Conservation (phyloP, 805 yeast genomes). For the Candida palmyrensis region DNA sequence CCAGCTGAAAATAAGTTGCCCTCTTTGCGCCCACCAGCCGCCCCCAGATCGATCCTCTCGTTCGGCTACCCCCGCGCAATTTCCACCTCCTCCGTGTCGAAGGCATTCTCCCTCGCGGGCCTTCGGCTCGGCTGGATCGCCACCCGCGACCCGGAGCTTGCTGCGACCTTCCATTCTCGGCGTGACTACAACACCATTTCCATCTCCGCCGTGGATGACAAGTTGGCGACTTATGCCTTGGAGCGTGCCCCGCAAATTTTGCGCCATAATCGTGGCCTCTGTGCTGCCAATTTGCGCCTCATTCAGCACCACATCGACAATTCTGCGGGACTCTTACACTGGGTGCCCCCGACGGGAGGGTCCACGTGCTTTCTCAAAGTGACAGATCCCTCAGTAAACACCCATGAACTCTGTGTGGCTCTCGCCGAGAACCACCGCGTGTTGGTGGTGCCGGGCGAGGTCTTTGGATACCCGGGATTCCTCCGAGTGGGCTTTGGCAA, state of each 20-base stretch:
- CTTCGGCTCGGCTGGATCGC: conserved; percentile 50
- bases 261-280: conserved; percentile 34
- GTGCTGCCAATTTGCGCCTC: conserved; percentile 30
- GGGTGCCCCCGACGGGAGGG: conserved; percentile 45
- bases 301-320: conserved; percentile 28
- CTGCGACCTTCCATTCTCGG: conserved; percentile 29
- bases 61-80: conserved; percentile 39
- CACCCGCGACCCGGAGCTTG: conserved; percentile 23
- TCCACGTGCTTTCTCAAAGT: conserved; percentile 41
- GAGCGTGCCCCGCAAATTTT: conserved; percentile 28
- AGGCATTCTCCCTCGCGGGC: conserved; percentile 51
- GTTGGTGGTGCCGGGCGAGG: conserved; percentile 47
- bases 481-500: conserved; percentile 49
- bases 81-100: conserved; percentile 48
- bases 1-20: too few relatives aligned
- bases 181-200: conserved; percentile 51
- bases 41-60: conserved; percentile 36
- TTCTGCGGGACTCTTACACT: conserved; percentile 27
- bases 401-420: conserved; percentile 27
- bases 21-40: too few relatives aligned
- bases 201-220: conserved; percentile 43
- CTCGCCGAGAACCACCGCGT: conserved; percentile 30
- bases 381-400: conserved; percentile 18
- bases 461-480: conserved; percentile 37
- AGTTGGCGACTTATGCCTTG: conserved; percentile 40